Base-by-base conservation (phyloP, 805 yeast genomes). In the Pichia membranifaciens region DNA sequence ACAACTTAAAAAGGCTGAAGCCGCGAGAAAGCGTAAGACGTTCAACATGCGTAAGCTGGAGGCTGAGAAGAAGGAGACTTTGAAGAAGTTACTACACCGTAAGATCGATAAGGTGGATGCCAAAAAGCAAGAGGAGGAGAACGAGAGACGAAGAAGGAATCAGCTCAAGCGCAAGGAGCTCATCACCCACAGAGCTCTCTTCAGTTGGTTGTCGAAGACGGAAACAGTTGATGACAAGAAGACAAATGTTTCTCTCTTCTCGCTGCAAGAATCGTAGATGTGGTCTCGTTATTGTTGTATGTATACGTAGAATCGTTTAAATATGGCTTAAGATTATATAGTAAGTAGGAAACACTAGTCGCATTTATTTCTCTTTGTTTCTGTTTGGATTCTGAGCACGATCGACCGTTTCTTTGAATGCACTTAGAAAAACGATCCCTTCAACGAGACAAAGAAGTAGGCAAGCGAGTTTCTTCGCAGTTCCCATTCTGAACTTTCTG, bases 1-100 rank as follows among this genome's bases (percentile, higher is more conserved):
- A 35, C 87, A 85, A 41, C 65, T 87, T 49, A 76, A 89, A 39
- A 81, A 89, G 52, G 87, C 95, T 1, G 99, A 91, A 62, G 82
- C 79, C 57, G 91, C 96, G 0, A 76, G 98, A 57, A 80, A 89
- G 64, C 74, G 99, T 54, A 86, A 85, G 63, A 90, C 91, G 60
- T 75, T 88, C 57, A 81, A 83, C 55, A 89, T 83, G 58, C 83
- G 84, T 67, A 80, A 84, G 53, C 68, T 87, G 36, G 97, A 90
- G 59, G 96, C 87, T 63, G 98, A 93, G 65, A 93, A 93, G 62
- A 78, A 82, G 59, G 97, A 91, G 54, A 90, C 97, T 0, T 73
- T 91, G 54, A 91, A 91, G 63, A 87, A 87, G 62, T 70, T 91
- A 53, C 71, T 91, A 53, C 83, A 87, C 65, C 81, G 90, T 64